A percentile compares a stretch with the other conserved stretches of the same genome.
Evolutionary conservation across 148 eudicot species (phyloP).

Genomic region (Amaranthus cruentus): DNA sequence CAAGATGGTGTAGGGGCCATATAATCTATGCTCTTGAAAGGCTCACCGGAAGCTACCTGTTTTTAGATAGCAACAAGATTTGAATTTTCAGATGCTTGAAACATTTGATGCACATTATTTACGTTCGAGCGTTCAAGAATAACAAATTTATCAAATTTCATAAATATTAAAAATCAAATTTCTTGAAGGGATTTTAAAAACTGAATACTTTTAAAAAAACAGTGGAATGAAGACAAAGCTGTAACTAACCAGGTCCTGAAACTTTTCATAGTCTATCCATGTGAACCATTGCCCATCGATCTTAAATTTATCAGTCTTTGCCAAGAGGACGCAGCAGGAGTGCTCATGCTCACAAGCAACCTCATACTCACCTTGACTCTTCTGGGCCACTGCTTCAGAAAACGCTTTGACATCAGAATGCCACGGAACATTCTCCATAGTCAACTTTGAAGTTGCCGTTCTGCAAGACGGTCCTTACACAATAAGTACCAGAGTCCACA

Average conservation of each 20-base stretch:
- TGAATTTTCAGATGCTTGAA: not conserved
- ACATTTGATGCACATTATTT: not conserved
- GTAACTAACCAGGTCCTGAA: slow-evolving; percentile 81
- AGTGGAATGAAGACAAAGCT: not conserved
- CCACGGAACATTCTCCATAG: slow-evolving; percentile 99
- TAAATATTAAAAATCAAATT: too few species aligned
- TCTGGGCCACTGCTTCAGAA: slow-evolving; percentile 80
- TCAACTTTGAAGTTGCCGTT: slow-evolving; percentile 92
- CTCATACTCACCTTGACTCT: slow-evolving; percentile 82
- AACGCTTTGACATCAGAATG: slow-evolving; percentile 93
- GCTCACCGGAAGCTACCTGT: slow-evolving; percentile 82
- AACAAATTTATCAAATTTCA: not conserved
- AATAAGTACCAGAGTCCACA: not conserved
- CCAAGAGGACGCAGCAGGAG: slow-evolving; percentile 95
- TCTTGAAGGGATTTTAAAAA: too few species aligned
- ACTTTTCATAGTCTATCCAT: slow-evolving; percentile 97
- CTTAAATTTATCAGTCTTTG: slow-evolving; percentile 77
- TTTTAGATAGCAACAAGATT: slow-evolving; percentile 5
- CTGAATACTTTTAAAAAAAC: too few species aligned
- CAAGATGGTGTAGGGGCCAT: slow-evolving; percentile 87
- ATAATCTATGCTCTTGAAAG: slow-evolving; percentile 75
- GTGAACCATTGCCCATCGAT: slow-evolving; percentile 88
- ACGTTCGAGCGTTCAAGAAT: not conserved
- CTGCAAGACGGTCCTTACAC: slow-evolving; percentile 30
- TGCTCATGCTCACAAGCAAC: slow-evolving; percentile 99